Evolutionary conservation across 225 moss, liverwort and hornwort species (phyloP), one percentile per base, ranked within the genome.

Genomic region (Pleurozium schreberi): DNA sequence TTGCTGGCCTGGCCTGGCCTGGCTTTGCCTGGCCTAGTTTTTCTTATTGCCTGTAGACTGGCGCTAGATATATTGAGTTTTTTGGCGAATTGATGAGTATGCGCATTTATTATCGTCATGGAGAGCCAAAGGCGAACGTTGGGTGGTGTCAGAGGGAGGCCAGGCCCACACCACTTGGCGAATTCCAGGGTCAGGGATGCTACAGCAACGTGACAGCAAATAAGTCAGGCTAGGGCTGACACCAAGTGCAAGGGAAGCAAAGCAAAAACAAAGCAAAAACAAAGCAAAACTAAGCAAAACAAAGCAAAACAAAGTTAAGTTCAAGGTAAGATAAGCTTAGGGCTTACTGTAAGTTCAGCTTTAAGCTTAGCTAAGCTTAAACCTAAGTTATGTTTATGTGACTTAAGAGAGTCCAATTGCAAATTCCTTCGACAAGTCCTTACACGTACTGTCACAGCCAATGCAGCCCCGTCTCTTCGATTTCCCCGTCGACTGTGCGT

Each of bases 91-190:
- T 71, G 61, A 88, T 82, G 70, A 73, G 60, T 31, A 6, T 31
- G 31, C 50, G 88, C 88, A 88, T 88, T 88, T 82, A 88, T 53
- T 47, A 69, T 36, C 17, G 80, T 80, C 62, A 53, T 70, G 65
- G 90, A 36, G 81, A 52, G 53, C 87, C 74, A 62, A n/a, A 88
- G 38, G 25, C 8, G 87, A 84, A 87, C 87, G 89, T 89, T 91
- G 89, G 62, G 69, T 83, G 91, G 58, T 80, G 91, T 92, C 91
- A 92, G 91, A 69, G 31, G 27, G 15, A 50, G 9, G 31, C 8
- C 68, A 40, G 84, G 55, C 21, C 4, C 55, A 64, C 64, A 83
- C 83, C 83, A 64, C 88, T 62, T 84, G 84, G 64, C 88, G 55
- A 75, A 52, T 52, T 58, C 62, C 10, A 79, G 34, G 50, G 75